Evolutionary conservation across 2,329 filamentous ascomycete species (phyloP).

Genomic region (Stemphylium vesicarium): DNA sequence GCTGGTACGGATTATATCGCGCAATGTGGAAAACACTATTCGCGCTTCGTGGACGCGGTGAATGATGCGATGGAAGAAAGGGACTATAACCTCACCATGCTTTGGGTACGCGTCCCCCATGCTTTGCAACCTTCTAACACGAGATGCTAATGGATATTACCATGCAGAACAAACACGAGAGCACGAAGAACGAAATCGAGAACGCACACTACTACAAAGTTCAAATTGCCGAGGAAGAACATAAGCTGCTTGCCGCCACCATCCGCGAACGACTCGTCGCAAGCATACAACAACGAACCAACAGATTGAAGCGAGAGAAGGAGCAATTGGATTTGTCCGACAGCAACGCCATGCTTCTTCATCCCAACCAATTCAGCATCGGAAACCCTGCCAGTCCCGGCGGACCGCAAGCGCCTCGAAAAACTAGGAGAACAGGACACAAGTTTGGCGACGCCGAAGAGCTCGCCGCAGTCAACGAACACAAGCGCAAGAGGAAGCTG

Average conservation of each 20-base stretch:
- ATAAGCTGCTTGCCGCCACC: constrained; percentile 63
- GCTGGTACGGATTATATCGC: constrained; percentile 71
- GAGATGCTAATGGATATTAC: constrained; percentile 19
- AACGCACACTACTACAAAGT: constrained; percentile 65
- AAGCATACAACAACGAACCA: constrained; percentile 63
- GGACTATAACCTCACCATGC: constrained; percentile 80
- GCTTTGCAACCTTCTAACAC: not conserved
- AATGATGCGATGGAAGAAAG: constrained; percentile 88
- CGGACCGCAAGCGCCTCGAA: constrained; percentile 65
- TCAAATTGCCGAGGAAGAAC: constrained; percentile 68
- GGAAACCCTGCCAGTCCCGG: constrained; percentile 69
- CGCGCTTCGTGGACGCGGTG: constrained; percentile 82
- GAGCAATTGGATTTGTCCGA: constrained; percentile 71
- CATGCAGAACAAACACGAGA: constrained; percentile 62
- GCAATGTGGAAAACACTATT: constrained; percentile 78
- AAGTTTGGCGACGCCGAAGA: constrained; percentile 57
- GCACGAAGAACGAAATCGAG: constrained; percentile 61
- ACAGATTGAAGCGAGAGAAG: constrained; percentile 67
- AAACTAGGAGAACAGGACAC: constrained; percentile 67
- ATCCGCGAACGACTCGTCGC: constrained; percentile 67
- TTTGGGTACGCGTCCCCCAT: constrained; percentile 70
- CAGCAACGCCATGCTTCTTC: constrained; percentile 68
- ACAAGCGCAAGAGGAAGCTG: constrained; percentile 64
- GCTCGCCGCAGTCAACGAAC: constrained; percentile 58
- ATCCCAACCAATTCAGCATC: constrained; percentile 71